Percentiles rank a stretch among this genome's conserved stretches.
These are phyloP conservation scores for Misopates orontium DNA, from an alignment of 257 asterid species.

Conservation along the genomic window DNA sequence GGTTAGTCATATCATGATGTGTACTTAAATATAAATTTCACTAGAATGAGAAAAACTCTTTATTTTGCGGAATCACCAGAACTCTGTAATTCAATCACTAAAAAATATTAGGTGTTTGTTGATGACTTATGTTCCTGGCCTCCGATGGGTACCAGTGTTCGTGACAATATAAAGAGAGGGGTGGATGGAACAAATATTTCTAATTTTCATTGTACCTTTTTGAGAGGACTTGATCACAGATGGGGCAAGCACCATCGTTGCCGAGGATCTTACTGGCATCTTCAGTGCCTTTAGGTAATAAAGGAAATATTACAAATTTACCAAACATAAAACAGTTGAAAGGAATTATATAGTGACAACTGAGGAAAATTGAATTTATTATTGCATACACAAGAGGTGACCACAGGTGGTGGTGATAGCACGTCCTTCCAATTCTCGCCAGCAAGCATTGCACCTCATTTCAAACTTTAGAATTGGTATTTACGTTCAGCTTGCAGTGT, in stretches of 20 bases:
- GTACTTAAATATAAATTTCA: background rate
- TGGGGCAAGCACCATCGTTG: slow-evolving; percentile 89
- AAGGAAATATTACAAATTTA: slow-evolving; percentile 45
- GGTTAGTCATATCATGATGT: background rate
- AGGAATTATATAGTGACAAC: background rate
- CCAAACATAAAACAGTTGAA: slow-evolving; percentile 19
- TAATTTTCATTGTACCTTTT: slow-evolving; percentile 56
- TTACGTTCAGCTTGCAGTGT: slow-evolving; percentile 23
- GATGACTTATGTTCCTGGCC: slow-evolving; percentile 4
- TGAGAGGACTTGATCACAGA: slow-evolving; percentile 97
- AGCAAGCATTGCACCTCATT: slow-evolving; percentile 97
- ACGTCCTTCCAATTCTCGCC: slow-evolving; percentile 95
- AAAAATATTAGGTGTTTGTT: background rate
- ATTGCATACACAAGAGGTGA: slow-evolving; percentile 73
- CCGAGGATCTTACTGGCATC: slow-evolving; percentile 88
- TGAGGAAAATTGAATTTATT: slow-evolving; percentile 7
- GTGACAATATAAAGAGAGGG: slow-evolving; percentile 16
- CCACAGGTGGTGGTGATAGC: slow-evolving; percentile 92
- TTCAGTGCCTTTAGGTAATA: slow-evolving; percentile 67
- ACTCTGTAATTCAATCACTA: no score
- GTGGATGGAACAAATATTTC: slow-evolving; percentile 15
- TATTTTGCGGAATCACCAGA: background rate
- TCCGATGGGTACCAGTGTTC: background rate
- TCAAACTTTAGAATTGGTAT: slow-evolving; percentile 31
- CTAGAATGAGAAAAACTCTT: background rate